Evolutionary conservation across 805 yeast genomes (phyloP).

Genomic region (Metschnikowia amazonensis): DNA sequence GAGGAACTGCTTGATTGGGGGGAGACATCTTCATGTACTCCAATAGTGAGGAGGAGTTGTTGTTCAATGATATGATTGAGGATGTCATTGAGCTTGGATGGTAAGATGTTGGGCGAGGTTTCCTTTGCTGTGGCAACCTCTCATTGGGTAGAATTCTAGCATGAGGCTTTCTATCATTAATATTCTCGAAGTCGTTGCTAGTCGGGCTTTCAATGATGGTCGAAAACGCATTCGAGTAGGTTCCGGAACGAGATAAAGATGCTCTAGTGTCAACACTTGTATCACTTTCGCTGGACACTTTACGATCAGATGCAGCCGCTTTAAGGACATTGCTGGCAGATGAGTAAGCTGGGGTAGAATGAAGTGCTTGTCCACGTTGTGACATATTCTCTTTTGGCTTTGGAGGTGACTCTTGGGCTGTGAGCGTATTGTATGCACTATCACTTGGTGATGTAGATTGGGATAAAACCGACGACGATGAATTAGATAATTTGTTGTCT

Average conservation of each 20-base stretch:
- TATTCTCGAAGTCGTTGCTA: slow-evolving; percentile 8
- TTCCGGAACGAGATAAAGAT: slow-evolving; percentile 18
- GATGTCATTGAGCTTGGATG: slow-evolving; percentile 59
- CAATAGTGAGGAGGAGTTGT: slow-evolving; percentile 20
- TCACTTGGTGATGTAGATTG: slow-evolving; percentile 1
- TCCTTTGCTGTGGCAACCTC: slow-evolving; percentile 46
- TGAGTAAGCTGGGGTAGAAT: slow-evolving; percentile 33
- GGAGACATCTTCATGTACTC: slow-evolving; percentile 36
- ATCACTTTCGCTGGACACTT: slow-evolving; percentile 13
- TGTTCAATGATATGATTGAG: slow-evolving; percentile 16
- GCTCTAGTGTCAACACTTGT: not conserved
- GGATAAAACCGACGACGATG: slow-evolving; percentile 23
- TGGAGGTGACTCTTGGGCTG: slow-evolving; percentile 6
- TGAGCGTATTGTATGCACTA: slow-evolving; percentile 1
- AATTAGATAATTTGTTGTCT: slow-evolving; percentile 13
- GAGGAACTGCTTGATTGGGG: slow-evolving; percentile 28
- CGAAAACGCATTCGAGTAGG: slow-evolving; percentile 37
- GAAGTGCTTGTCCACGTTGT: slow-evolving; percentile 30
- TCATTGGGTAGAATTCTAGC: slow-evolving; percentile 16
- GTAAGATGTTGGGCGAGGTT: slow-evolving; percentile 80
- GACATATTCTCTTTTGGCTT: slow-evolving; percentile 6
- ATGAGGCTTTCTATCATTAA: slow-evolving; percentile 6
- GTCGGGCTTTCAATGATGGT: slow-evolving; percentile 47
- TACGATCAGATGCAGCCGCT: slow-evolving; percentile 67
- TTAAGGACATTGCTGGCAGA: slow-evolving; percentile 67